A percentile compares a stretch with the other conserved stretches of the same genome.
These are phyloP conservation scores for Lodderomyces metapsilosis DNA, from an alignment of 1,139 yeast species.

Conservation along the genomic window DNA sequence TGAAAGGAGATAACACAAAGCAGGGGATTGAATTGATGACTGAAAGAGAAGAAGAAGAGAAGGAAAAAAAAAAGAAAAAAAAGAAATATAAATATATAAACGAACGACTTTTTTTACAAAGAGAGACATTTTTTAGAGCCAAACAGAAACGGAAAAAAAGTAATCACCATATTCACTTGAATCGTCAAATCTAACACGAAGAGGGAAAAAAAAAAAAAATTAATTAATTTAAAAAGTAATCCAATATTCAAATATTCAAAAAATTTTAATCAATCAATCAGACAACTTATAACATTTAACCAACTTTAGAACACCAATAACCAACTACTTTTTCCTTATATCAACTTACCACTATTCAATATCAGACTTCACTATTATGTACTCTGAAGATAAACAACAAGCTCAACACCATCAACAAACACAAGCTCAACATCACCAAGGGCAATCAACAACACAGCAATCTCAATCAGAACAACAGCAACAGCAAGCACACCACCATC, in stretches of 20 bases:
- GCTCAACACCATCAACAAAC: background rate
- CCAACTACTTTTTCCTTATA: no score
- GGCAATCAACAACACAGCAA: background rate
- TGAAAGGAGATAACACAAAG: constrained; percentile 2
- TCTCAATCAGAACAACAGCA: background rate
- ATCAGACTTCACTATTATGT: background rate
- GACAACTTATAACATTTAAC: no score
- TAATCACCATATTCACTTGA: background rate
- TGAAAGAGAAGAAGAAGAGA: background rate
- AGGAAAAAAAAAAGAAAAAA: background rate
- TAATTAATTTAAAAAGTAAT: no score
- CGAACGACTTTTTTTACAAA: background rate
- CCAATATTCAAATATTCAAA: no score
- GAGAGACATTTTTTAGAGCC: background rate
- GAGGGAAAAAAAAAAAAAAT: no score
- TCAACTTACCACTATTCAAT: background rate
- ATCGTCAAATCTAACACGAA: background rate
- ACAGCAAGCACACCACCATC: background rate
- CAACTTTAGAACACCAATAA: no score
- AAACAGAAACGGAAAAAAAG: background rate
- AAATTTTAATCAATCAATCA: no score
- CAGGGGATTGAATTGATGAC: no score
- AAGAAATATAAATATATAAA: background rate
- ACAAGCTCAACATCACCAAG: background rate
- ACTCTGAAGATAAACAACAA: constrained; percentile 1